Evolutionary conservation across 495 filamentous ascomycete genomes (phyloP).

Genomic region (Trichocladium antarcticum): DNA sequence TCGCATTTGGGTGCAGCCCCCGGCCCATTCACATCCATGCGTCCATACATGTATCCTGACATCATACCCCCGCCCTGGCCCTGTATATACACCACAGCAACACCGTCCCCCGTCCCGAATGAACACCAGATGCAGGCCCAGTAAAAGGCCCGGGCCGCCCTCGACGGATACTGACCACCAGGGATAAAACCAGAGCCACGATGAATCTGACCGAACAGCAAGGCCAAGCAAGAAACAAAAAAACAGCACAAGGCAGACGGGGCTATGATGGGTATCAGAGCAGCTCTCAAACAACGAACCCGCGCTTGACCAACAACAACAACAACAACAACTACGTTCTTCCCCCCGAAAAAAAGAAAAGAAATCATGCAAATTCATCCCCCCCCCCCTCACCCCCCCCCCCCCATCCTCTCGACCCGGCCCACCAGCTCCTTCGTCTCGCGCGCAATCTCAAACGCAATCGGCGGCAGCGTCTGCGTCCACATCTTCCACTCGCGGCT

Average conservation of each 20-base stretch:
- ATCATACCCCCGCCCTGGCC: not conserved
- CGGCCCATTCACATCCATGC: not conserved
- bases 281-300: conserved; percentile 9
- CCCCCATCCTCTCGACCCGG: conserved; percentile 32
- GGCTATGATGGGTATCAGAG: conserved; percentile 26
- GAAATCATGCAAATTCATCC: conserved; percentile 38
- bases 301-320: too few species aligned
- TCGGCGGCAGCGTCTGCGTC: conserved; percentile 62
- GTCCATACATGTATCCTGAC: not conserved
- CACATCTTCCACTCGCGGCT: conserved; percentile 49
- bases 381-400: conserved; percentile 31
- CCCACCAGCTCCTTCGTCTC: conserved; percentile 66
- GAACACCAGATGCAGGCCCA: not conserved
- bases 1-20: not conserved
- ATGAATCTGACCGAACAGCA: too few species aligned
- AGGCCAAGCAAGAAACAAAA: not conserved
- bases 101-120: too few species aligned
- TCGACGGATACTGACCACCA: not conserved
- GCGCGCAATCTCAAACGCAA: conserved; percentile 78
- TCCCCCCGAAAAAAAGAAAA: too few species aligned
- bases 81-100: too few species aligned
- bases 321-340: too few species aligned
- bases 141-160: not conserved
- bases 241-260: not conserved
- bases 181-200: too few species aligned